Conservation (phyloP, 441 rosid species). For the Populus tomentosa region DNA sequence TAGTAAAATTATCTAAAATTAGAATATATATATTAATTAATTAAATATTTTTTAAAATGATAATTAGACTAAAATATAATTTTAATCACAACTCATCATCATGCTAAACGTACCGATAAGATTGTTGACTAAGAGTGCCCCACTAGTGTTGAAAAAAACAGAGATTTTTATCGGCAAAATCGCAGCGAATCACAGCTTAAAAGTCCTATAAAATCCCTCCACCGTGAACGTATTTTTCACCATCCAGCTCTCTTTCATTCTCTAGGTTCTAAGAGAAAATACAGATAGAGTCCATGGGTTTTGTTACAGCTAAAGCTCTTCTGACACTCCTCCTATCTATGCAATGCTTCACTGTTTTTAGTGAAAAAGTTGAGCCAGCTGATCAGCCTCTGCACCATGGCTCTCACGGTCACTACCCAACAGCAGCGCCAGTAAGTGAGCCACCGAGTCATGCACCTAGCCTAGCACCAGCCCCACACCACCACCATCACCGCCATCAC, state of each 20-base stretch:
- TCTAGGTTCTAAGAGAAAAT: neutral
- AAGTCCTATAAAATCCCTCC: conserved; percentile 21
- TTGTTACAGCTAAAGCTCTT: conserved; percentile 15
- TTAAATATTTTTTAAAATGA: no score
- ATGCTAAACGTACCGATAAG: neutral
- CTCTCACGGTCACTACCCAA: conserved; percentile 7
- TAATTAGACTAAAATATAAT: no score
- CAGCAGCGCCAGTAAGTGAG: conserved; percentile 16
- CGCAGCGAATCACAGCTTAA: conserved; percentile 26
- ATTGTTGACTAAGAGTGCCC: neutral
- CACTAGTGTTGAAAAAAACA: neutral
- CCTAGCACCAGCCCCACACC: conserved; percentile 22
- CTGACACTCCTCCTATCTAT: conserved; percentile 24
- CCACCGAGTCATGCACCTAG: conserved; percentile 9
- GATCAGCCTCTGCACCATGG: conserved; percentile 14
- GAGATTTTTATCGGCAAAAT: conserved; percentile 6
- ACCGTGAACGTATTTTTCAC: neutral
- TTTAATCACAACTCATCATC: neutral
- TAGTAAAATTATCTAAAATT: no score
- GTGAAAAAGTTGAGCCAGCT: conserved; percentile 16
- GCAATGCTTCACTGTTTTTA: conserved; percentile 18
- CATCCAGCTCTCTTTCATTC: neutral
- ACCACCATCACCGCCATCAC: conserved; percentile 24
- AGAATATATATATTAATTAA: no score
- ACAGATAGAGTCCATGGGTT: conserved; percentile 11